Base-by-base conservation (phyloP, 2,329 filamentous ascomycete species). In the Claviceps maximensis region DNA sequence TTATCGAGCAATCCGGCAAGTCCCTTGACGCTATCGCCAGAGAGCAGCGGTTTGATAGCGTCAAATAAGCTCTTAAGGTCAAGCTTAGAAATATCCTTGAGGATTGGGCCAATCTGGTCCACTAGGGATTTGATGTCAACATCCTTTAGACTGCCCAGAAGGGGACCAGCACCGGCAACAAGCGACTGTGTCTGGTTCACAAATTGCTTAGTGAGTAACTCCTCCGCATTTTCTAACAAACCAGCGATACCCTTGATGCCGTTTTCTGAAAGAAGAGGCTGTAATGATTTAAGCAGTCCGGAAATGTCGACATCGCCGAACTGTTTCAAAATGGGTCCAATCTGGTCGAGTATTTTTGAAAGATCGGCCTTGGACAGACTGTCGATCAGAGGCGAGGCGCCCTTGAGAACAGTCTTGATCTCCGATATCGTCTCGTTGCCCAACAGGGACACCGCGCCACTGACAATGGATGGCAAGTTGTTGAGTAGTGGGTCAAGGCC, bases 101-200 rank as follows among this genome's bases (percentile, higher is more conserved):
- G 52, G 9, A 73, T 55, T 0, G 69, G 69, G 5, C 61, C 59
- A 60, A 55, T 41, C 17, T 55, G 53, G 15, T 45, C 42, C 1
- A 53, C 41, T 3, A 55, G 17, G 4, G 29, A 36, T 17, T 67
- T 62, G 5, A 64, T 56, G 0, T 64, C 45, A 5, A 62, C 42
- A 36, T 64, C 51, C 62, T 71, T 65, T 9, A 69, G 61, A 46
- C 65, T 62, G 44, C 62, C 62, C 5, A 71, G 53, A 1, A 71
- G 56, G 0, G 69, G 68, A 25, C 53, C 55, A 54, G 64, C 64
- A 19, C 61, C 53, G 10, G 53, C 53, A 29, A 55, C 25, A 7
- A 55, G 53, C 3, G 53, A 55, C 29, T 53, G 50, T 2, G 53
- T 55, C 2, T 55, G 57, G 1, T 56, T 55, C 3, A 66, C 58